Evolutionary conservation across 2,329 filamentous ascomycete genomes (phyloP), one percentile per base, ranked within the genome.

Genomic region (Teratosphaeria nubilosa): DNA sequence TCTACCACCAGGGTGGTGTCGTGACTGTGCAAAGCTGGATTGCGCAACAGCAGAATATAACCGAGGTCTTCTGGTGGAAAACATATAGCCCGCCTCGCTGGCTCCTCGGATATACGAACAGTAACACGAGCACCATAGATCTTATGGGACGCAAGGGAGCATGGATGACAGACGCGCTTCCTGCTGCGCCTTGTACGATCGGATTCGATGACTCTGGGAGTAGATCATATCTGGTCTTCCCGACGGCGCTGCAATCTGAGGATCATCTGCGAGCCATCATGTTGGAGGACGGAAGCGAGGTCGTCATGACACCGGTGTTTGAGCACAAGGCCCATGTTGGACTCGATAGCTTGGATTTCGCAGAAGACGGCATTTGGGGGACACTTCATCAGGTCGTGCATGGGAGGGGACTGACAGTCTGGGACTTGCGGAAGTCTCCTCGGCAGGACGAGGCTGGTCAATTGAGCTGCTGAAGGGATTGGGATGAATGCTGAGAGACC

Each of bases 11-110:
- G 73, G 88, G 86, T 30, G 88, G 88, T 51, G 82, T 91, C 27
- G 80, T 92, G 1, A 86, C 88, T 0, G 84, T 83, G 6, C 88
- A 92, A 67, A 83, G 87, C 0, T 89, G 89, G 69, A 78, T 92
- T 68, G 87, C 84, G 67, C 82, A 82, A 57, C 85, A 88, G 63
- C 79, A 82, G 4, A 64, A 87, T 62, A 83, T 87, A 9, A 85
- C 84, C 1, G 80, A 86, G 34, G 86, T 86, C 3, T 78, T 88
- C 55, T 92, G 88, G 88, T 92, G 88, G 88, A 91, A 91, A 71
- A 91, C 88, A 1, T 91, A 91, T 69, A 88, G 85, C 69, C 88
- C 88, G 20, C 88, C 88, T 0, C 86, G 87, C 37, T 92, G 88
- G 87, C 79, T 92, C 22, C 77, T 91, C 6, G 86, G 90, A 63